Conservation (phyloP, 116 monocot genomes). For the Trichopus zeylanicus region DNA sequence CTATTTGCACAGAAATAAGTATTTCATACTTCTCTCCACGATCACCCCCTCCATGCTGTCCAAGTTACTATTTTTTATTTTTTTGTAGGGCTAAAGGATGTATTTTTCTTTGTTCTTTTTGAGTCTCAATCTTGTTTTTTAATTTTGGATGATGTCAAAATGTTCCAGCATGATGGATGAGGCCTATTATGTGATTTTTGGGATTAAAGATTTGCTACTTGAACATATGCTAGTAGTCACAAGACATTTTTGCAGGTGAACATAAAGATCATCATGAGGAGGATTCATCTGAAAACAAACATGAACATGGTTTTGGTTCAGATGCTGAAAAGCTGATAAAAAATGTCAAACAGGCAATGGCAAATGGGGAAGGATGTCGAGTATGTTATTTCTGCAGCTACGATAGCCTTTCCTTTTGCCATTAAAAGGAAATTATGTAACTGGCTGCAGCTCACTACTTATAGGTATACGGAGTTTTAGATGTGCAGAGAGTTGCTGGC, state of each 20-base stretch:
- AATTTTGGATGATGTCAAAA: no score
- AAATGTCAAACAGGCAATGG: conserved; percentile 63
- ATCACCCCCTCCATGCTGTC: no score
- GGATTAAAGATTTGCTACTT: no score
- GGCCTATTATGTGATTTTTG: no score
- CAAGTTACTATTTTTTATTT: no score
- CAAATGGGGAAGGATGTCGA: conserved; percentile 80
- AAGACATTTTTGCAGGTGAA: conserved; percentile 32
- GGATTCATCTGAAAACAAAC: conserved; percentile 33
- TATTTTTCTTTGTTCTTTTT: no score
- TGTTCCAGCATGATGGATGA: no score
- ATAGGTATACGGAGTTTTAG: conserved; percentile 91
- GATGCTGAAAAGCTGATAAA: conserved; percentile 80
- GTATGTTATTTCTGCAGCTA: conserved; percentile 27
- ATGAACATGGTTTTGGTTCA: conserved; percentile 34
- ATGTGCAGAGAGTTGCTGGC: conserved; percentile 97
- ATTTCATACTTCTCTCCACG: no score
- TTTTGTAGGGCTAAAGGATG: no score
- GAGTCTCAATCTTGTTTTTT: no score
- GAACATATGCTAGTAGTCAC: no score
- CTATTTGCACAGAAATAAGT: no score
- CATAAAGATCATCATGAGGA: conserved; percentile 42
- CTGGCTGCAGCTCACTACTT: neutral
- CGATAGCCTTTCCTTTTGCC: neutral
- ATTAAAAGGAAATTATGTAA: neutral